These are phyloP conservation scores for Flaveria brownii DNA, from an alignment of 129 eudicot species.

Conservation along the genomic window DNA sequence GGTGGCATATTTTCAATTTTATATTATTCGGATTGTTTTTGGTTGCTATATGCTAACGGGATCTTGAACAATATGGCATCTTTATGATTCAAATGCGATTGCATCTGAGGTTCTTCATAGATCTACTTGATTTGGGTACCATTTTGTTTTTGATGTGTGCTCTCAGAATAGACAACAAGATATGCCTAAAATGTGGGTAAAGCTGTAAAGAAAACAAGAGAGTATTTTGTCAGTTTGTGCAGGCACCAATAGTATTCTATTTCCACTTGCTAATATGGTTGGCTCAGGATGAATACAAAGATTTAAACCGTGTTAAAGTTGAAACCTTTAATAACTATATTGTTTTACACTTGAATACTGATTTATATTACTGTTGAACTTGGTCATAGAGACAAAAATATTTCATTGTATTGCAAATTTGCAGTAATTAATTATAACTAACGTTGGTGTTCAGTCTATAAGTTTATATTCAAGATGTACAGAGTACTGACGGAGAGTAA, in stretches of 20 bases:
- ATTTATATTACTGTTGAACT: not conserved
- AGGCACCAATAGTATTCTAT: slow-evolving; percentile 20
- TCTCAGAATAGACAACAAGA: slow-evolving; percentile 22
- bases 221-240: slow-evolving; percentile 24
- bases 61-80: slow-evolving; percentile 9
- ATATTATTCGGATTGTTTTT: slow-evolving; percentile 10
- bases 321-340: slow-evolving; percentile 1
- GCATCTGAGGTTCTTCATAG: slow-evolving; percentile 25
- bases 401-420: too few relatives aligned
- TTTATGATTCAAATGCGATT: slow-evolving; percentile 21
- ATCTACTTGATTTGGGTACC: slow-evolving; percentile 23
- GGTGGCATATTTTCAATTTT: slow-evolving; percentile 17
- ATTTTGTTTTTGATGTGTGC: slow-evolving; percentile 17
- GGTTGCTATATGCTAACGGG: slow-evolving; percentile 2
- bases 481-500: not conserved
- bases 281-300: slow-evolving; percentile 15
- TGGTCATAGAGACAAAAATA: not conserved
- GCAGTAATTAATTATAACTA: too few relatives aligned
- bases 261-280: slow-evolving; percentile 9
- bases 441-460: not conserved
- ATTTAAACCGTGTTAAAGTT: slow-evolving; percentile 8
- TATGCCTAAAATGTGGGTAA: slow-evolving; percentile 17
- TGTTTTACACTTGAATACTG: not conserved
- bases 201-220: slow-evolving; percentile 23
- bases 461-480: not conserved